Conservation (phyloP, 2,329 filamentous ascomycete genomes). For the Plectosphaerella sp. region DNA sequence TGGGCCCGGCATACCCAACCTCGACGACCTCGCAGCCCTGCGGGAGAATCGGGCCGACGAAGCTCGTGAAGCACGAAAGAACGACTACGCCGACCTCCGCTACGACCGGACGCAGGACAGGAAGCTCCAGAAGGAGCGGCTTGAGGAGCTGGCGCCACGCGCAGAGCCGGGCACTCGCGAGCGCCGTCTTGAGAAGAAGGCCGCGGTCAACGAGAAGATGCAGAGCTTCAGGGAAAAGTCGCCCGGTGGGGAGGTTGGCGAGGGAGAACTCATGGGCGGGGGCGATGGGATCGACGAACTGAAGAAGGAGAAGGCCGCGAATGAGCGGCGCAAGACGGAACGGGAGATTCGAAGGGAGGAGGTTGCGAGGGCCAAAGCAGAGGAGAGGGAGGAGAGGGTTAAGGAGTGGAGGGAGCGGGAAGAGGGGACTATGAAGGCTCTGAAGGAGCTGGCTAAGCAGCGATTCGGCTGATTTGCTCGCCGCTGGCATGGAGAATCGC, state of each 20-base stretch:
- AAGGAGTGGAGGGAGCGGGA: conserved; percentile 70
- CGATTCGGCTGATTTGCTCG: conserved; percentile 57
- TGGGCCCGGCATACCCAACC: conserved; percentile 63
- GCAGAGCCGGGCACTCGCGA: conserved; percentile 81
- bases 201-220: conserved; percentile 67
- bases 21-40: conserved; percentile 67
- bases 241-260: conserved; percentile 62
- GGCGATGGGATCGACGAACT: conserved; percentile 62
- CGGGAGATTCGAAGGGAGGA: conserved; percentile 80
- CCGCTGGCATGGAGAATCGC: no score
- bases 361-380: conserved; percentile 66
- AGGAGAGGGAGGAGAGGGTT: conserved; percentile 75
- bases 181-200: conserved; percentile 80
- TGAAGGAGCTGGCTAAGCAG: conserved; percentile 73
- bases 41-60: conserved; percentile 47
- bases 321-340: conserved; percentile 75
- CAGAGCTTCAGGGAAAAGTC: conserved; percentile 67
- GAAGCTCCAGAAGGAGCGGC: conserved; percentile 60
- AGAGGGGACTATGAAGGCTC: conserved; percentile 76
- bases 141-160: conserved; percentile 79
- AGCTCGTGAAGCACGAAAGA: conserved; percentile 38
- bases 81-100: conserved; percentile 48
- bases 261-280: conserved; percentile 74
- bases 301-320: conserved; percentile 60
- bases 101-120: conserved; percentile 61